These are phyloP conservation scores for Candida patagonica DNA, from an alignment of 805 yeast species.

Conservation along the genomic window DNA sequence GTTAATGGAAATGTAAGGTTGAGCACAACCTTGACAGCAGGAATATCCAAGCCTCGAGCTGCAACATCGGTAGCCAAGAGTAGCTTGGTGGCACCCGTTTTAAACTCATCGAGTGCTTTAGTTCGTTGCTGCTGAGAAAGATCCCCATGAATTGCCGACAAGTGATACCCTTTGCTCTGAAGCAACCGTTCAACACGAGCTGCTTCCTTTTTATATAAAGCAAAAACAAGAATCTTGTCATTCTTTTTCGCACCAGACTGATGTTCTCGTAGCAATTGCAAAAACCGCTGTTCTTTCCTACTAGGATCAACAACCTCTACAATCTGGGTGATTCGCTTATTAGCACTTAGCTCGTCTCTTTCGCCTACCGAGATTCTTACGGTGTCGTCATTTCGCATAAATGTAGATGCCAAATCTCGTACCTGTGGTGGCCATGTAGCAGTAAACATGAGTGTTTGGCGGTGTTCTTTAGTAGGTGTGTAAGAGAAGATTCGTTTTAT, in stretches of 20 bases:
- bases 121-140: slow-evolving; percentile 88
- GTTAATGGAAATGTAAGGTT: slow-evolving; percentile 94
- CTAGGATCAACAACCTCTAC: slow-evolving; percentile 86
- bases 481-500: slow-evolving; percentile 74
- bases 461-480: slow-evolving; percentile 31
- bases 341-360: slow-evolving; percentile 88
- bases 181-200: slow-evolving; percentile 75
- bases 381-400: slow-evolving; percentile 59
- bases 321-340: slow-evolving; percentile 83
- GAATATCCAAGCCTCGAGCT: slow-evolving; percentile 95
- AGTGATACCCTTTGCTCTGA: slow-evolving; percentile 61
- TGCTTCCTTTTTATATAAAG: slow-evolving; percentile 95
- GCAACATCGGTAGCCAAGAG: slow-evolving; percentile 97
- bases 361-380: slow-evolving; percentile 89
- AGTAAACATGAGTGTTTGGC: slow-evolving; percentile 97
- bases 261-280: slow-evolving; percentile 65
- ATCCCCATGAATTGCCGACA: slow-evolving; percentile 96
- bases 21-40: slow-evolving; percentile 91
- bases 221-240: slow-evolving; percentile 86
- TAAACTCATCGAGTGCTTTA: slow-evolving; percentile 75
- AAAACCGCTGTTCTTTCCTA: slow-evolving; percentile 67
- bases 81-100: slow-evolving; percentile 63
- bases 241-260: slow-evolving; percentile 53
- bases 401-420: slow-evolving; percentile 78
- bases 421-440: slow-evolving; percentile 99